Percentiles rank a stretch among this genome's conserved stretches.
phyloP scores from a whole-genome alignment of 108 stramenopile species.

The Cylindrotheca closterium region DNA sequence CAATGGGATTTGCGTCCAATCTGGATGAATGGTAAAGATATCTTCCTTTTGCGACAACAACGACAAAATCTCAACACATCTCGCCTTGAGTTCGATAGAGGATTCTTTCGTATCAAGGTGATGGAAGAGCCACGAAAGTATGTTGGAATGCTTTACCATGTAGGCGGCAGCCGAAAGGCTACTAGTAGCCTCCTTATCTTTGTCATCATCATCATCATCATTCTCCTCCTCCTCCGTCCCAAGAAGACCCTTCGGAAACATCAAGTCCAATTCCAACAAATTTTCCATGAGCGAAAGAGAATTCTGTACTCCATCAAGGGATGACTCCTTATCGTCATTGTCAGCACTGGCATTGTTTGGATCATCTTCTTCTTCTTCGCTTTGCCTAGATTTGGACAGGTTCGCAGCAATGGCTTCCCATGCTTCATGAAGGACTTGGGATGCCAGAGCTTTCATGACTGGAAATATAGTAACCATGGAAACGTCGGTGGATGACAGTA shows the following conservation, averaged over 20 bases:
- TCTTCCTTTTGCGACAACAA: constrained; percentile 67
- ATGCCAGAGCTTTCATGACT: constrained; percentile 18
- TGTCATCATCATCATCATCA: constrained; percentile 8
- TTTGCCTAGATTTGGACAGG: constrained; percentile 25
- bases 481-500: constrained; percentile 28
- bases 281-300: constrained; percentile 60
- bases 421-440: constrained; percentile 23
- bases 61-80: constrained; percentile 53
- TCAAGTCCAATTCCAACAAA: constrained; percentile 63
- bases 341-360: not conserved
- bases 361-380: too few relatives aligned
- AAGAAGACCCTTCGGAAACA: constrained; percentile 13
- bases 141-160: constrained; percentile 49
- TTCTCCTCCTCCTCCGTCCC: constrained; percentile 2
- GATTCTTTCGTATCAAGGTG: constrained; percentile 42
- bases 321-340: constrained; percentile 38
- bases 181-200: not conserved
- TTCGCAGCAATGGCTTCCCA: constrained; percentile 38
- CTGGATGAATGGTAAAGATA: constrained; percentile 23
- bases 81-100: constrained; percentile 3
- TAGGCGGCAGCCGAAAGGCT: constrained; percentile 39
- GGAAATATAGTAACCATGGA: constrained; percentile 1
- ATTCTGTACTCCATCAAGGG: constrained; percentile 62
- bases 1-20: constrained; percentile 33
- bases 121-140: constrained; percentile 66